phyloP scores from a whole-genome alignment of 306 rosid genomes.

The Morella rubra region DNA sequence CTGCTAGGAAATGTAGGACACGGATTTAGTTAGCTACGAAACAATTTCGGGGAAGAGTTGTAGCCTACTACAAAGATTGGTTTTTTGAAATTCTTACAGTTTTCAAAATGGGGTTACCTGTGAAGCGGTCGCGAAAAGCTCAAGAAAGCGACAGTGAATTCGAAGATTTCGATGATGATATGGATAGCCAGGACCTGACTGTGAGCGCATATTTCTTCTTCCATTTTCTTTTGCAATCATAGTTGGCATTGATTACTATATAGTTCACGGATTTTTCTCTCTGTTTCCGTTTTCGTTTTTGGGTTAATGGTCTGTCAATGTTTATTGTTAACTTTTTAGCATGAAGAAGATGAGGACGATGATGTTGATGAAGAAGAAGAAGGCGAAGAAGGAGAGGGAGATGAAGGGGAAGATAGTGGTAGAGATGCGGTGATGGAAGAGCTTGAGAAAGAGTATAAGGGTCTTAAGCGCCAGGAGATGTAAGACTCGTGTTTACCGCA shows the following conservation, averaged over 20 bases:
- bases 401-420: conserved; percentile 14
- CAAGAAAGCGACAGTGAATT: conserved; percentile 33
- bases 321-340: conserved; percentile 26
- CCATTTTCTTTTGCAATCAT: not conserved
- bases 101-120: conserved; percentile 22
- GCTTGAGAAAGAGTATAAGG: conserved; percentile 71
- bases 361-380: conserved; percentile 24
- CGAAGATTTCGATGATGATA: conserved; percentile 11
- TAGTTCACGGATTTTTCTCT: too few relatives aligned
- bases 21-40: too few relatives aligned
- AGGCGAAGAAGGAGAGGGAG: conserved; percentile 37
- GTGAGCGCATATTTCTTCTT: conserved; percentile 17
- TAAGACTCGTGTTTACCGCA: conserved; percentile 37
- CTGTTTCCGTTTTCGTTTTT: not conserved
- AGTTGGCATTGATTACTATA: not conserved
- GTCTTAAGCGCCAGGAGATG: conserved; percentile 71
- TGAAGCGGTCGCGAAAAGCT: conserved; percentile 24
- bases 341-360: conserved; percentile 31
- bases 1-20: too few relatives aligned
- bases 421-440: conserved; percentile 72
- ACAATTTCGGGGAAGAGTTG: too few relatives aligned
- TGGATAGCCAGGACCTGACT: conserved; percentile 14
- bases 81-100: conserved; percentile 34
- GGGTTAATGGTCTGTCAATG: not conserved
- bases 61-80: not conserved